Evolutionary conservation across 2,329 filamentous ascomycete genomes (phyloP), one percentile per base, ranked within the genome.

Genomic region (Juglanconis sp.): DNA sequence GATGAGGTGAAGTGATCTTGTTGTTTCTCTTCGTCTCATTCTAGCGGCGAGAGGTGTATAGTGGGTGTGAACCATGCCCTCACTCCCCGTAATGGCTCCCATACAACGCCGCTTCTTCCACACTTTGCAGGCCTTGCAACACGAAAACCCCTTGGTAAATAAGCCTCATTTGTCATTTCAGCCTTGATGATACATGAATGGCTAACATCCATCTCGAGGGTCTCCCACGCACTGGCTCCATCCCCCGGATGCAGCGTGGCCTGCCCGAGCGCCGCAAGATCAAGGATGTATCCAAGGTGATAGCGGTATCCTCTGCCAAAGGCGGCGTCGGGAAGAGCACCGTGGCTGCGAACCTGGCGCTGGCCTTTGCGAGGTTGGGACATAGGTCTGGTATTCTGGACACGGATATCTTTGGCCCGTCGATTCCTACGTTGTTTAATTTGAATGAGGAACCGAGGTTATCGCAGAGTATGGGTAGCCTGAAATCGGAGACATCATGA

Each of bases 241-340:
- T 93, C 62, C 89, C 88, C 36, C 87, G 89, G 44, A 87, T 91
- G 79, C 90, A 91, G 76, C 86, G 91, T 56, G 91, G 91, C 31
- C 82, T 96, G 10, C 94, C 95, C 0, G 85, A 92, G 67, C 88
- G 89, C 69, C 85, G 91, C 65, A 87, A 85, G 67, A 96, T 99
- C 67, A 83, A 84, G 32, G 87, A 93, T 72, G 94, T 99, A 31
- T 84, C 87, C 65, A 96, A 96, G 72, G 87, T 97, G n/a, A 86
- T 99, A 61, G 92, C 93, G n/a, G 91, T 99, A 13, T 96, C 92
- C 4, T 98, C 93, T 1, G 95, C 95, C 13, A 99, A 99, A 72
- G 95, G 95, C 2, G 95, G 95, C n/a, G 95, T 99, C 0, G 95
- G 95, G 1, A 99, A 99, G 73, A 96, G 92, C 67, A 99, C 95